Conservation (phyloP, 2,329 filamentous ascomycete species). For the Penicillium vulpinum region DNA sequence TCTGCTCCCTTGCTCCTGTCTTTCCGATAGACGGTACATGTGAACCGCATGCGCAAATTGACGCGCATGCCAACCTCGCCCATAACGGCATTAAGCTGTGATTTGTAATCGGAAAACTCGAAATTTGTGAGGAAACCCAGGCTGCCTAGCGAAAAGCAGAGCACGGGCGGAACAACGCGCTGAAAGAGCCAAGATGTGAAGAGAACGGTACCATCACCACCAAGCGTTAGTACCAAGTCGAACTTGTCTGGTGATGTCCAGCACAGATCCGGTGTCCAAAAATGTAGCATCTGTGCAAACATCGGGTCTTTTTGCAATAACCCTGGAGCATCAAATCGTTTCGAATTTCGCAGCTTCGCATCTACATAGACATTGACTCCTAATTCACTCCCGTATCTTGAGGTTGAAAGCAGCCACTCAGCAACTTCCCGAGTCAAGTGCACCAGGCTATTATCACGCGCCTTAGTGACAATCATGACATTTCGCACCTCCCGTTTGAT, state of each 20-base stretch:
- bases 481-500: slow-evolving; percentile 89
- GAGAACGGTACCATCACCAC: slow-evolving; percentile 93
- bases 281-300: slow-evolving; percentile 81
- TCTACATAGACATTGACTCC: slow-evolving; percentile 99
- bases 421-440: slow-evolving; percentile 83
- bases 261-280: slow-evolving; percentile 96
- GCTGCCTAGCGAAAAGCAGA: slow-evolving; percentile 89
- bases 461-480: slow-evolving; percentile 98
- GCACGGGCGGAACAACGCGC: slow-evolving; percentile 85
- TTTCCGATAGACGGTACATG: slow-evolving; percentile 89
- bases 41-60: slow-evolving; percentile 97
- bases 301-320: slow-evolving; percentile 72
- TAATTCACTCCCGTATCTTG: slow-evolving; percentile 83
- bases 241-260: slow-evolving; percentile 93
- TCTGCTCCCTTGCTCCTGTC: slow-evolving; percentile 48
- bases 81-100: slow-evolving; percentile 86
- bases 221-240: slow-evolving; percentile 88
- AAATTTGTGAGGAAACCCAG: slow-evolving; percentile 96
- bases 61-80: slow-evolving; percentile 94
- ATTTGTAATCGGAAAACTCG: slow-evolving; percentile 85
- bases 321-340: slow-evolving; percentile 76
- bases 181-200: slow-evolving; percentile 98
- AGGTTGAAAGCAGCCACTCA: slow-evolving; percentile 83
- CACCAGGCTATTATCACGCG: slow-evolving; percentile 90
- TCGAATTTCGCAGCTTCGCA: slow-evolving; percentile 83